Evolutionary conservation across 768 basidiomycete species (phyloP).

Genomic region (Xerocomus brunneocitrinus): DNA sequence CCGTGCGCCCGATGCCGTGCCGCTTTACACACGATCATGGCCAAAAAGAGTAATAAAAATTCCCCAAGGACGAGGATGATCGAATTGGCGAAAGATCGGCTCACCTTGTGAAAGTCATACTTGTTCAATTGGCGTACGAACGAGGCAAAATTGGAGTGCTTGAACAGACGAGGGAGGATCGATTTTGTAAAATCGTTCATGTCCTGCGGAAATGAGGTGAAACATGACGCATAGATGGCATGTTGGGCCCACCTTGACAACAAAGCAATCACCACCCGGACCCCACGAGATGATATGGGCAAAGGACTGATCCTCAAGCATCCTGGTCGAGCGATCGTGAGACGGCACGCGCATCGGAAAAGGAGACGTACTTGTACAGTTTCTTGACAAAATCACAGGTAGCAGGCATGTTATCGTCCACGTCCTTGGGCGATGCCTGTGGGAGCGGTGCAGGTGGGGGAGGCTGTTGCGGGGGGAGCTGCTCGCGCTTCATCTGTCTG

Average conservation of each 20-base stretch:
- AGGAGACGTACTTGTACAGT: conserved; percentile 69
- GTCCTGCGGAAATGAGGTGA: conserved; percentile 43
- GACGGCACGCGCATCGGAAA: not conserved
- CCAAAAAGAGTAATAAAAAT: conserved; percentile 10
- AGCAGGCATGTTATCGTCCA: conserved; percentile 77
- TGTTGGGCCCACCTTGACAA: conserved; percentile 57
- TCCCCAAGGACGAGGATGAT: not conserved
- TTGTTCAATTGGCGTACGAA: conserved; percentile 95
- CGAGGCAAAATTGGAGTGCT: conserved; percentile 90
- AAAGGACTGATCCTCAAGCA: conserved; percentile 80
- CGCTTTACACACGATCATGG: conserved; percentile 9
- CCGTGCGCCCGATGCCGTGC: conserved; percentile 14
- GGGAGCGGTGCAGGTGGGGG: conserved; percentile 17
- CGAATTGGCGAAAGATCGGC: conserved; percentile 10
- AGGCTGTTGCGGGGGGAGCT: conserved; percentile 22
- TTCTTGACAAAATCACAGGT: conserved; percentile 94
- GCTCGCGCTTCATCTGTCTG: conserved; percentile 29
- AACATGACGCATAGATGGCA: conserved; percentile 4
- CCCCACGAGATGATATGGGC: conserved; percentile 79
- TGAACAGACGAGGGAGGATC: conserved; percentile 89
- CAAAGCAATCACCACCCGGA: conserved; percentile 80
- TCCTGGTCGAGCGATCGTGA: conserved; percentile 43
- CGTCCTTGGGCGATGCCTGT: conserved; percentile 30
- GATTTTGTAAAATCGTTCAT: conserved; percentile 95
- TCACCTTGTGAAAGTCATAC: conserved; percentile 91